Evolutionary conservation across 129 eudicot genomes (phyloP), one percentile per base, ranked within the genome.

Genomic region (Pulicaria dysenterica): DNA sequence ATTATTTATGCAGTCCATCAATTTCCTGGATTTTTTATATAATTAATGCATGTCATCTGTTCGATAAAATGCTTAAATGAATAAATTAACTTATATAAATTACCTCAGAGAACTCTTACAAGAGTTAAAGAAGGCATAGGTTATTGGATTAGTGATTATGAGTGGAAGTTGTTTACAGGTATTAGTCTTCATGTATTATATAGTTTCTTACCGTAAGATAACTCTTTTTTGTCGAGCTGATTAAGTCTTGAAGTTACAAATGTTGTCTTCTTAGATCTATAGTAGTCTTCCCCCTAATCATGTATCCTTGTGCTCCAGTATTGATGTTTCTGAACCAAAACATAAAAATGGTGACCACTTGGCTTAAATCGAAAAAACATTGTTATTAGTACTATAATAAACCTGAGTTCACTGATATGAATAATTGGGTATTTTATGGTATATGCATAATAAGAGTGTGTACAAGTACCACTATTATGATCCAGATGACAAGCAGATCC

Each of bases 131-230:
- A n/a, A n/a, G n/a, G n/a, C n/a, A n/a, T n/a, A n/a, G n/a, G n/a
- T n/a, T n/a, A n/a, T n/a, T n/a, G n/a, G n/a, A n/a, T n/a, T n/a
- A n/a, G n/a, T n/a, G n/a, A n/a, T n/a, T n/a, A n/a, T n/a, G n/a
- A n/a, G n/a, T n/a, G n/a, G n/a, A n/a, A n/a, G n/a, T n/a, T 87
- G 98, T 82, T 80, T 94, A 41, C 95, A 94, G 97, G 98, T 94
- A 77, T 45, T 40, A 11, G 6, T 66, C 51, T 66, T 44, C 15
- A 7, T 58, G 9, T 39, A 72, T 55, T 55, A 59, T 56, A 54
- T 39, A 3, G 31, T 74, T 31, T 24, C 19, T 19, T 16, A 74
- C 38, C 48, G 9, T 74, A 54, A 74, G 42, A 45, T 58, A 75
- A 50, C 14, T 42, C 13, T 14, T 64, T 43, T 63, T 12, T 63